A percentile compares a stretch with the other conserved stretches of the same genome.
Conservation (phyloP, 2,329 filamentous ascomycete species). For the Metarhizium robertsii region DNA sequence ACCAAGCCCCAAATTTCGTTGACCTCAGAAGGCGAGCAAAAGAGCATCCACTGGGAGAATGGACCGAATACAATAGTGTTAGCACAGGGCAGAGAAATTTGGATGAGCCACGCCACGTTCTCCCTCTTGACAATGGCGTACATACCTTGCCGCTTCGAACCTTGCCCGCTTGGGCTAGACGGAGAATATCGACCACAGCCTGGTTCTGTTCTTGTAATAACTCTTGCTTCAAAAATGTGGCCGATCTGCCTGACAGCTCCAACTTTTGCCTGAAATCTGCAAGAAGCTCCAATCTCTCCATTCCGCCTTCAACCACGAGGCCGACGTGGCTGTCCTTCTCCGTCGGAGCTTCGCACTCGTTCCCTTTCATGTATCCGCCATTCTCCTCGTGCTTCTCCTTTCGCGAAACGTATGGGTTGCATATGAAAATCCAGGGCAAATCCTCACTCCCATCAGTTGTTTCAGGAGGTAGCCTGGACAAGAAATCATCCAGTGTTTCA, state of each 20-base stretch:
- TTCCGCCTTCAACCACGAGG: constrained; percentile 43
- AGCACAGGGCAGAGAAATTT: neutral
- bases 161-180: constrained; percentile 47
- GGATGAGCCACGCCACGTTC: neutral
- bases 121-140: neutral
- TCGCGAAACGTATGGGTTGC: constrained; percentile 48
- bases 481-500: constrained; percentile 56
- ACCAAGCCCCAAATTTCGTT: constrained; percentile 57
- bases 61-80: neutral
- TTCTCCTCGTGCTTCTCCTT: constrained; percentile 22
- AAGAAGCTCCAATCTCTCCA: constrained; percentile 37
- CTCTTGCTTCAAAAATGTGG: constrained; percentile 30
- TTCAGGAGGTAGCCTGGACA: constrained; percentile 57
- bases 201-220: constrained; percentile 40
- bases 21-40: constrained; percentile 44
- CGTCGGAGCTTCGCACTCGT: constrained; percentile 40
- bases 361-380: constrained; percentile 30
- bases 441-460: constrained; percentile 38
- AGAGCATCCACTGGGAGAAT: constrained; percentile 61
- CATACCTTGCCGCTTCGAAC: constrained; percentile 58
- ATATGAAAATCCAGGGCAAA: constrained; percentile 64
- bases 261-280: constrained; percentile 39
- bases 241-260: constrained; percentile 23
- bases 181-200: constrained; percentile 46
- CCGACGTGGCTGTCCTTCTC: constrained; percentile 34